phyloP scores from a whole-genome alignment of 129 eudicot genomes.

The Saussurea involucrata region DNA sequence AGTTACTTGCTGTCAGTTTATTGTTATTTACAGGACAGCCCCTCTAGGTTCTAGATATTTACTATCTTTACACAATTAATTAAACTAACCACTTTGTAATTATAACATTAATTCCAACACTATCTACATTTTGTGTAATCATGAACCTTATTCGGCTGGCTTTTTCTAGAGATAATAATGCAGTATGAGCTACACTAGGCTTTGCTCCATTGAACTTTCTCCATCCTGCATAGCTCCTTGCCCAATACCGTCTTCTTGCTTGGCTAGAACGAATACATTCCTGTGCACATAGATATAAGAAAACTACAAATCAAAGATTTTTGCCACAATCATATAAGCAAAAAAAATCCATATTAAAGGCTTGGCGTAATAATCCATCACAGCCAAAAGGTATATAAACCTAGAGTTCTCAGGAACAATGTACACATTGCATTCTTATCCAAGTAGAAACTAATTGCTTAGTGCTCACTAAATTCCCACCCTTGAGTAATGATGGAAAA shows the following conservation, averaged over 20 bases:
- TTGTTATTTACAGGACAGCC: too few relatives aligned
- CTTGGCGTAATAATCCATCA: background rate
- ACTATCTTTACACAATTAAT: too few relatives aligned
- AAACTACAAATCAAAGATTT: background rate
- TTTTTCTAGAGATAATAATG: conserved; percentile 81
- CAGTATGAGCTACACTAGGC: conserved; percentile 79
- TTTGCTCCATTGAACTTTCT: conserved; percentile 73
- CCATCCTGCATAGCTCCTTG: conserved; percentile 99
- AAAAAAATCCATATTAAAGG: background rate
- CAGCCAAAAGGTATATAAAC: background rate
- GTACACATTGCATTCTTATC: too few relatives aligned
- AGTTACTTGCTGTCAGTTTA: too few relatives aligned
- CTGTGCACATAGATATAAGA: conserved; percentile 36
- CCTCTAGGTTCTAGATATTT: too few relatives aligned
- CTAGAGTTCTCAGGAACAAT: too few relatives aligned
- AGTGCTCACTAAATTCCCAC: background rate
- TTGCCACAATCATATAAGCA: background rate
- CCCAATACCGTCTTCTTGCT: conserved; percentile 92
- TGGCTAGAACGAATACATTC: conserved; percentile 72
- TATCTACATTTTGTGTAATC: conserved; percentile 98
- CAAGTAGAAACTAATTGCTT: background rate
- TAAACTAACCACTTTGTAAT: too few relatives aligned
- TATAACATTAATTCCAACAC: too few relatives aligned
- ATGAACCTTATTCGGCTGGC: conserved; percentile 66
- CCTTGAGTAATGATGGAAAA: background rate